Evolutionary conservation across 1,284 basidiomycete genomes (phyloP), one percentile per base, ranked within the genome.

Genomic region (Trichosporon inkin): DNA sequence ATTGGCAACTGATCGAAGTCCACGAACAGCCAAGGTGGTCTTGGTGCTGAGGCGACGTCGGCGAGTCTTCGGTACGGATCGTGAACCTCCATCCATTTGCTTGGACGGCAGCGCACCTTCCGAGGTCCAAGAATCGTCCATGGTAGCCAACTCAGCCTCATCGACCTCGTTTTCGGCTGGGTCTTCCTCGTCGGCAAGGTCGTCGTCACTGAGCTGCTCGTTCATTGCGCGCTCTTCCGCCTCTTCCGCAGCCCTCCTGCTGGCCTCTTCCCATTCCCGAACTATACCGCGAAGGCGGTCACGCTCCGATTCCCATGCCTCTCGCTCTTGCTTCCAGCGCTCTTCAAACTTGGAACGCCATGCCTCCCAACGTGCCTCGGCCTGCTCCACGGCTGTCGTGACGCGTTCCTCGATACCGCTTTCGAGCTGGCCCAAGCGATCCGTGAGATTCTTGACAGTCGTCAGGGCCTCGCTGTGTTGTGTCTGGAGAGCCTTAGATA

Each of bases 221-320:
- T 78, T 78, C 67, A 78, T 68, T 55, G 69, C 68, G 16, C 78
- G 64, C 62, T 77, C 76, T 64, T 79, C 77, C 28, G 77, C 76
- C 58, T 80, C 78, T 54, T 80, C 80, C 55, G 80, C 78, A 22
- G 80, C 78, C 22, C 79, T 69, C 20, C 79, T 64, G 61, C 79
- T 78, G 19, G 80, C 77, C 62, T 81, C 82, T 66, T 96, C 93
- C 88, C 90, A 94, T 64, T 93, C 90, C 38, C 88, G 85, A 37
- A 88, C 83, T 10, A 90, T 88, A 20, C 84, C 82, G 40, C 82
- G 81, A 7, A 96, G 80, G 34, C 89, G 82, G 64, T 89, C 87
- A 2, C 91, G 82, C 77, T 96, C 94, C 22, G 84, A 80, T 6
- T 83, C 83, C 90, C 92, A 92, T 54, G 88, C 87, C 67, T 90